Evolutionary conservation across 2,329 filamentous ascomycete genomes (phyloP).

Genomic region (Diplocarpon rosae): DNA sequence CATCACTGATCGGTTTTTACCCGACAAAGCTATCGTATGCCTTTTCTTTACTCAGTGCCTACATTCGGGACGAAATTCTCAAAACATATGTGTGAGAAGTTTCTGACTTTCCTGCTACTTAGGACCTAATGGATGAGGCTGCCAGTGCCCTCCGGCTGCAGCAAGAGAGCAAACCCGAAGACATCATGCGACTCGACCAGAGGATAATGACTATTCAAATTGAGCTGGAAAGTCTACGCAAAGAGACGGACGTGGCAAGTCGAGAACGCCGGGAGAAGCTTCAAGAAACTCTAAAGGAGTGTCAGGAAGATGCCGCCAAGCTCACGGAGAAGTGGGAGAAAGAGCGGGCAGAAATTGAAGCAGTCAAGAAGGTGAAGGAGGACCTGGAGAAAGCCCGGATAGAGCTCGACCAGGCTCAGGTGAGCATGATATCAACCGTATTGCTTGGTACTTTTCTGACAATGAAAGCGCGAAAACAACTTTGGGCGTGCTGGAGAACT

Average conservation of each 20-base stretch:
- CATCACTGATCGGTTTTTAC: constrained; percentile 89
- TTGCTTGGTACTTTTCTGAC: constrained; percentile 1
- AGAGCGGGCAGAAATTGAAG: constrained; percentile 75
- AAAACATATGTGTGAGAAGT: constrained; percentile 29
- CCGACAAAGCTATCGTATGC: constrained; percentile 74
- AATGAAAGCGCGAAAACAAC: constrained; percentile 56
- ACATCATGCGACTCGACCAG: constrained; percentile 84
- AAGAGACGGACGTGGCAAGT: constrained; percentile 85
- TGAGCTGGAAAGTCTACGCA: constrained; percentile 84
- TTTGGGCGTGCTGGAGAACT: constrained; percentile 87
- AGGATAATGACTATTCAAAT: constrained; percentile 98
- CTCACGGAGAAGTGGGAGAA: constrained; percentile 83
- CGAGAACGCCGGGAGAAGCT: constrained; percentile 80
- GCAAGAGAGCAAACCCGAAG: constrained; percentile 93
- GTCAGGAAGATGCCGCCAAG: constrained; percentile 64
- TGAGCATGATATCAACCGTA: constrained; percentile 1
- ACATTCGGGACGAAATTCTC: neutral
- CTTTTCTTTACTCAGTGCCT: constrained; percentile 27
- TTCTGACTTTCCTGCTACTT: too few species aligned
- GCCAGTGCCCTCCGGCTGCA: constrained; percentile 82
- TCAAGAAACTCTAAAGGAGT: constrained; percentile 61
- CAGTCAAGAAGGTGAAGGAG: constrained; percentile 76
- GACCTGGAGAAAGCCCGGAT: constrained; percentile 78
- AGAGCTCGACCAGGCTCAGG: constrained; percentile 76
- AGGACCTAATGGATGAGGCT: constrained; percentile 74